Evolutionary conservation across 352 stramenopile species (phyloP), one percentile per base, ranked within the genome.

Genomic region (Phytophthora aleatoria): DNA sequence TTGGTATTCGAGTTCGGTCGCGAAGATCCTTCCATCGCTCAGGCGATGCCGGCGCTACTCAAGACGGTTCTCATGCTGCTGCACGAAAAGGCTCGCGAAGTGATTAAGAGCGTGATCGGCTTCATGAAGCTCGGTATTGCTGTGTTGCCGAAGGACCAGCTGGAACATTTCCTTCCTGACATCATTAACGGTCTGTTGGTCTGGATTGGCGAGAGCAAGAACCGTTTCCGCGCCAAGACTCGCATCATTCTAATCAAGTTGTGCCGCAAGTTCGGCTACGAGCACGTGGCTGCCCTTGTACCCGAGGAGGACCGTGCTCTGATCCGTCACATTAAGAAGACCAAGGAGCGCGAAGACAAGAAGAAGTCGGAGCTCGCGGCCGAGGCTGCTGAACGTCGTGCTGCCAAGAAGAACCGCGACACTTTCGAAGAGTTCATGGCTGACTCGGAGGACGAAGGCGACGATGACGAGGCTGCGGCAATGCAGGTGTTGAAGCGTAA

Each of bases 191-290:
- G 91, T 12, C 61, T 99, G 33, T 75, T 98, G 39, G 90, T 96
- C 47, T 98, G 95, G 81, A 97, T 96, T 59, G 86, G 88, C n/a
- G 85, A 98, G 62, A 96, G 90, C 69, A 98, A 98, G 79, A 93
- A 97, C 76, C 81, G 94, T n/a, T 98, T 98, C 76, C 87, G 96
- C 26, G 87, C 90, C 48, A 99, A 98, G 77, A 98, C 85, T 42
- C 84, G 97, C 35, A 98, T 98, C 62, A 98, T 99, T 64, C 77
- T 99, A 2, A 98, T 98, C 67, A 98, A 98, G 63, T 77, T 99
- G 28, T 96, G 96, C 50, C 84, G 93, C 51, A 90, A 97, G 56
- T 99, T 96, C 68, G 94, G 94, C 31, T 98, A 97, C 77, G 94
- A 98, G 8, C 75, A 89, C 27, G 76, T 99, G 45, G 87, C 90